These are phyloP conservation scores for Phialophora verrucosa DNA, from an alignment of 2,329 filamentous ascomycete genomes.

Conservation along the genomic window DNA sequence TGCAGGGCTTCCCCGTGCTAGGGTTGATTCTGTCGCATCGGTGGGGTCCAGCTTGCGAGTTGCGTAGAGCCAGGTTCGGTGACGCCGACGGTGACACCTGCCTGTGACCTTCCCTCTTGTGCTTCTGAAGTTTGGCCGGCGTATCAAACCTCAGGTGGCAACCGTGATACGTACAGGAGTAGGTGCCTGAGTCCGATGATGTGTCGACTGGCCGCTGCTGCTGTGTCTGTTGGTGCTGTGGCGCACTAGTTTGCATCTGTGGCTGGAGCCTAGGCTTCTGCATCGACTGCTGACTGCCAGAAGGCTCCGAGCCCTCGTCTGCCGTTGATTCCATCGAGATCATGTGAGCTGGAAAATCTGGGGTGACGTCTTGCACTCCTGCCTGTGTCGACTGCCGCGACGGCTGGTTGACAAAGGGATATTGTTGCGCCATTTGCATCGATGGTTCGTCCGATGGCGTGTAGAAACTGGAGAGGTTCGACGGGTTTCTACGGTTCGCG, in stretches of 20 bases:
- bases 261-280: conserved; percentile 38
- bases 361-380: conserved; percentile 52
- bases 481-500: conserved; percentile 51
- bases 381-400: conserved; percentile 41
- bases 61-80: conserved; percentile 65
- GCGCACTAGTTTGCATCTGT: conserved; percentile 14
- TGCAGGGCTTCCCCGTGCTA: conserved; percentile 92
- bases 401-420: conserved; percentile 39
- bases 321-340: conserved; percentile 67
- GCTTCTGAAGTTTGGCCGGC: conserved; percentile 84
- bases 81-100: conserved; percentile 65
- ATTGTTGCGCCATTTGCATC: conserved; percentile 39
- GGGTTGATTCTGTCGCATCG: conserved; percentile 92
- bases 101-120: conserved; percentile 92
- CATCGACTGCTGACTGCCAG: conserved; percentile 42
- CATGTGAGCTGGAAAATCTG: conserved; percentile 64
- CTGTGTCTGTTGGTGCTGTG: conserved; percentile 54
- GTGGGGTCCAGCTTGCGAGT: conserved; percentile 91
- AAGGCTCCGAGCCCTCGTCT: conserved; percentile 53
- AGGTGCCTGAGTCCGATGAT: conserved; percentile 80
- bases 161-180: conserved; percentile 94
- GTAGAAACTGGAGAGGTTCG: conserved; percentile 44
- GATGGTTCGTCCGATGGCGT: conserved; percentile 36
- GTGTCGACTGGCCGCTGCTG: conserved; percentile 65
- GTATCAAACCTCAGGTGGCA: conserved; percentile 89